Base-by-base conservation (phyloP, 306 rosid species). In the Vigna hirtella region DNA sequence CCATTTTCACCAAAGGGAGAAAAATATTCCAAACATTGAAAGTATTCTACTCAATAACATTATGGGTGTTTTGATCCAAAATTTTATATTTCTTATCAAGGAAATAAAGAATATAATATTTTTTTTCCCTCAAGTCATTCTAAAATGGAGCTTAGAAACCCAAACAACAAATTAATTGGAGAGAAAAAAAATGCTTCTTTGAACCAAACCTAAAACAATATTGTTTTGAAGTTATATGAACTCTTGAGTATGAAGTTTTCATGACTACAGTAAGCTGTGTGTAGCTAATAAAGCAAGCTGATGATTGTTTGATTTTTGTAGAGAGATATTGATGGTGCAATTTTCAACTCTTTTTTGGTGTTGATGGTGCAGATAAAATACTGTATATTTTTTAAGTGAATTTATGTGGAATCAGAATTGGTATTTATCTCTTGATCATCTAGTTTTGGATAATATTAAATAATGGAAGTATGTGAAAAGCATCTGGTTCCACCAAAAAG, bases 391-490 rank as follows among this genome's bases (percentile, higher is more conserved):
- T 66, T 42, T 57, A n/a, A 22, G 64, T 30, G 49, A 50, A 74
- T 16, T 58, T 74, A 58, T 67, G 76, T 74, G 72, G 64, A 59
- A 68, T 49, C 16, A 74, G 56, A 55, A 62, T 14, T 53, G 36
- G 24, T 18, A 24, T 66, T 42, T 51, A 47, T 26, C 3, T n/a
- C 53, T 38, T 59, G 20, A 58, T 68, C 43, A 66, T 66, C 45
- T 26, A 17, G 32, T 40, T 62, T n/a, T 51, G 59, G 73, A 82
- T 76, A 82, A 61, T 63, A 28, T 81, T 59, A 58, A 76, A 75
- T 57, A 69, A 74, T 67, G 47, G 24, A 16, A 16, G 3, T 28
- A 13, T 66, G 9, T 34, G 18, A 50, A 34, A 34, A 63, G 52
- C 51, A 76, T 64, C 56, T 64, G 7, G 58, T 28, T 53, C 16